These are phyloP conservation scores for Didymella pomorum DNA, from an alignment of 2,329 filamentous ascomycete species.

Conservation along the genomic window DNA sequence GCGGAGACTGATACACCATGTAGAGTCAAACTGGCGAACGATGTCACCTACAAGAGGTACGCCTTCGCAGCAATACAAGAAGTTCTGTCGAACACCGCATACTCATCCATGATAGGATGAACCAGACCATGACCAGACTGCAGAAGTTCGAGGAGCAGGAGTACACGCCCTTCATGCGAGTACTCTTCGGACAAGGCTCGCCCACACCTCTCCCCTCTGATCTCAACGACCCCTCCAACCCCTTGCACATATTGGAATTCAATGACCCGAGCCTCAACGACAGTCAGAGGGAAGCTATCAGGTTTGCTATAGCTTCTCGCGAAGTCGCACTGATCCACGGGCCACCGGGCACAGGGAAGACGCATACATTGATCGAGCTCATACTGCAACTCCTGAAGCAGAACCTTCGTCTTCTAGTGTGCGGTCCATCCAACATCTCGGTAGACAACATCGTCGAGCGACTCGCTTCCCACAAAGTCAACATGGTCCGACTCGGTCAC, in stretches of 20 bases:
- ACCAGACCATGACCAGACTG: slow-evolving; percentile 68
- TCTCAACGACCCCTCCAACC: slow-evolving; percentile 51
- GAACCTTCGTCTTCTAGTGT: slow-evolving; percentile 82
- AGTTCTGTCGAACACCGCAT: background rate
- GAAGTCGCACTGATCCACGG: slow-evolving; percentile 94
- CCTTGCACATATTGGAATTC: slow-evolving; percentile 60
- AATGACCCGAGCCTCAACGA: slow-evolving; percentile 65
- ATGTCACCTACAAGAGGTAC: slow-evolving; percentile 70
- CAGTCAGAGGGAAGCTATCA: slow-evolving; percentile 69
- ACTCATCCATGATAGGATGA: slow-evolving; percentile 59
- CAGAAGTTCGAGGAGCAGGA: slow-evolving; percentile 64
- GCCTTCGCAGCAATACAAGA: slow-evolving; percentile 28
- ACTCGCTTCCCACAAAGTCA: slow-evolving; percentile 81
- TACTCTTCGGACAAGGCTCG: slow-evolving; percentile 66
- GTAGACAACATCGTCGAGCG: slow-evolving; percentile 98
- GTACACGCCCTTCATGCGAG: slow-evolving; percentile 65
- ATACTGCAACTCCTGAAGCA: slow-evolving; percentile 87
- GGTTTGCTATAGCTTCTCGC: slow-evolving; percentile 82
- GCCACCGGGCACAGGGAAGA: slow-evolving; percentile 95
- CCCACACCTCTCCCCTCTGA: slow-evolving; percentile 60
- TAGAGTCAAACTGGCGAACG: slow-evolving; percentile 72
- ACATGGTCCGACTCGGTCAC: slow-evolving; percentile 89
- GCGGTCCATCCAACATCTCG: slow-evolving; percentile 94
- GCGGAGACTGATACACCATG: slow-evolving; percentile 44
- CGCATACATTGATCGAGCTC: slow-evolving; percentile 92